These are phyloP conservation scores for Debaryomyces hansenii DNA, from an alignment of 805 yeast genomes.

Conservation along the genomic window DNA sequence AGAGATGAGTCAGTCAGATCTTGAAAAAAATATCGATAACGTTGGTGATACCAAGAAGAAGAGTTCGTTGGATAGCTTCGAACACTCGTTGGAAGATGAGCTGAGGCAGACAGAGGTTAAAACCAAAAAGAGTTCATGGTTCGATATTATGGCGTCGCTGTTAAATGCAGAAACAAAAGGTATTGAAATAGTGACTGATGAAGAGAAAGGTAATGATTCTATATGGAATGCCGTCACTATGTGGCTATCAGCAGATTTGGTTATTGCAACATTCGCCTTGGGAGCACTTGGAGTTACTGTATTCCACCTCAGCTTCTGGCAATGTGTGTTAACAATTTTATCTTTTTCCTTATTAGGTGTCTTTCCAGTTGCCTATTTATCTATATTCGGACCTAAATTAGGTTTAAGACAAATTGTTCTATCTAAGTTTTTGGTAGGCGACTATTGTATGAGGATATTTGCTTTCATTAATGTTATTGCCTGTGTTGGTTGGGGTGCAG, in stretches of 20 bases:
- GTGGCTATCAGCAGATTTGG: constrained; percentile 92
- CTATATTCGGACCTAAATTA: constrained; percentile 77
- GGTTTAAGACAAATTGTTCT: constrained; percentile 89
- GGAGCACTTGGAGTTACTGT: constrained; percentile 65
- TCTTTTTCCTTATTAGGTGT: constrained; percentile 76
- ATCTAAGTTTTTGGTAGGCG: constrained; percentile 77
- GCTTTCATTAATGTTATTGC: constrained; percentile 77
- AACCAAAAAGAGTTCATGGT: constrained; percentile 21
- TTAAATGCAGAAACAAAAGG: constrained; percentile 59
- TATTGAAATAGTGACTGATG: constrained; percentile 77
- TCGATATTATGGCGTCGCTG: constrained; percentile 33
- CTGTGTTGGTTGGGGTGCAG: constrained; percentile 95
- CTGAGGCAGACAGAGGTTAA: constrained; percentile 17
- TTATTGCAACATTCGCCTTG: constrained; percentile 75
- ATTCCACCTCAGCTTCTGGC: constrained; percentile 73
- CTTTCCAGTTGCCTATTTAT: constrained; percentile 77
- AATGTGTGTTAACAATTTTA: constrained; percentile 61
- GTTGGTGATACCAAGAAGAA: constrained; percentile 2
- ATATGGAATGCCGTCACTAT: constrained; percentile 72
- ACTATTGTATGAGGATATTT: constrained; percentile 70
- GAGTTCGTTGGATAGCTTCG: constrained; percentile 3
- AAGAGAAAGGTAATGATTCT: constrained; percentile 69
- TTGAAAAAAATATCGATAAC: neutral
- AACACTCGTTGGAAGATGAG: constrained; percentile 1
- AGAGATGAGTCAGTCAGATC: neutral